Evolutionary conservation across 768 basidiomycete genomes (phyloP).

Genomic region (Lanmaoa pseudosensibilis): DNA sequence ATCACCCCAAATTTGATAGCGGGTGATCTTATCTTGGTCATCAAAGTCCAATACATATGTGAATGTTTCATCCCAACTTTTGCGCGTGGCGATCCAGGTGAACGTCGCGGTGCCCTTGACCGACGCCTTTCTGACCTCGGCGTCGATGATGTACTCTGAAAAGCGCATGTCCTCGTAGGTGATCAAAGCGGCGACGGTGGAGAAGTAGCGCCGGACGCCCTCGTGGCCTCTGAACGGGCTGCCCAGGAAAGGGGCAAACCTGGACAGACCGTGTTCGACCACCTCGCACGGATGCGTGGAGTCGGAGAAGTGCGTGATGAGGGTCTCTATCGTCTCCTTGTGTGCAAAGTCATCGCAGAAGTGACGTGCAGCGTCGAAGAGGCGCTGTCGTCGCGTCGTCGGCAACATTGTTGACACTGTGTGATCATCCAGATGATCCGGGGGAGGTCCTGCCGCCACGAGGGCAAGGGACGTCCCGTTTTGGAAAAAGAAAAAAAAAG

Average conservation of each 20-base stretch:
- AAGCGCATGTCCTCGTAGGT: constrained; percentile 54
- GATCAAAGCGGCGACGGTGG: constrained; percentile 44
- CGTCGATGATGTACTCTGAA: constrained; percentile 55
- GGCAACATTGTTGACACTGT: background rate
- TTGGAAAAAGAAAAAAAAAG: too few species aligned
- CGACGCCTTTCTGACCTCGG: constrained; percentile 48
- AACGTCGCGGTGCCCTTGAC: constrained; percentile 55
- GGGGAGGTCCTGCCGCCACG: background rate
- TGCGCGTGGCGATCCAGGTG: constrained; percentile 51
- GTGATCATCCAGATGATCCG: background rate
- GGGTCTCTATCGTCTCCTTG: constrained; percentile 40
- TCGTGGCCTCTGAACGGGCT: constrained; percentile 44
- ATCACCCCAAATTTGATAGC: constrained; percentile 70
- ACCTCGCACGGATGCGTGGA: constrained; percentile 42
- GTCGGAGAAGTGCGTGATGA: constrained; percentile 55
- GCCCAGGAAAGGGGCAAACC: constrained; percentile 62
- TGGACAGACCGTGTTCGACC: constrained; percentile 54
- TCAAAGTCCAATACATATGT: constrained; percentile 62
- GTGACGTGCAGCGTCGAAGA: constrained; percentile 44
- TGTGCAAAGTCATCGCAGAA: constrained; percentile 56
- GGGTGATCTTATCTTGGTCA: constrained; percentile 50
- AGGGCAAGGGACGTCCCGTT: too few species aligned
- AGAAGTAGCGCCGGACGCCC: constrained; percentile 51
- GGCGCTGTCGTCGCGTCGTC: constrained; percentile 19
- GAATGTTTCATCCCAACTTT: constrained; percentile 65